Percentiles rank a stretch among this genome's conserved stretches.
These are phyloP conservation scores for Actinomucor elegans DNA, from an alignment of 371 early-diverging fungal genomes.

Conservation along the genomic window DNA sequence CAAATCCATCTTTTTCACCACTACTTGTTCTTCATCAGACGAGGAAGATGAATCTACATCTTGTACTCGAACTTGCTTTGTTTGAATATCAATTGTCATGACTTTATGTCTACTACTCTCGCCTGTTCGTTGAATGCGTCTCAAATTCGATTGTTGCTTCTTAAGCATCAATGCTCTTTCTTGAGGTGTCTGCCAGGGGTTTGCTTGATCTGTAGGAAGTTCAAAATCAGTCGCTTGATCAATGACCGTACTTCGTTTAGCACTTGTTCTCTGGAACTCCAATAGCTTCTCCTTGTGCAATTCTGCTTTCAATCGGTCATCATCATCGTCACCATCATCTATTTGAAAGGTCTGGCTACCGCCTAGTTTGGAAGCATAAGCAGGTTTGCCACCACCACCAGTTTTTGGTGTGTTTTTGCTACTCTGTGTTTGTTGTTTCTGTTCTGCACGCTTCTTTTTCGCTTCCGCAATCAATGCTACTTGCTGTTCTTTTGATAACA, in stretches of 20 bases:
- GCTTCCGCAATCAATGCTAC: conserved; percentile 54
- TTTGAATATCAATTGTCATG: conserved; percentile 68
- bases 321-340: conserved; percentile 48
- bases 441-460: conserved; percentile 35
- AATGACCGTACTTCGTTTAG: conserved; percentile 74
- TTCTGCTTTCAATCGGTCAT: conserved; percentile 60
- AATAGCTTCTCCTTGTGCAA: conserved; percentile 74
- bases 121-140: conserved; percentile 45
- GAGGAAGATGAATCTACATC: conserved; percentile 19
- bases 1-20: conserved; percentile 8
- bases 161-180: conserved; percentile 61
- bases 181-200: conserved; percentile 78
- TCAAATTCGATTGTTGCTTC: conserved; percentile 55
- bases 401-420: conserved; percentile 9
- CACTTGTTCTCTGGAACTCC: conserved; percentile 80
- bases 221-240: conserved; percentile 83
- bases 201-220: conserved; percentile 57
- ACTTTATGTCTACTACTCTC: conserved; percentile 53
- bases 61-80: conserved; percentile 54
- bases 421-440: conserved; percentile 28
- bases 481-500: conserved; percentile 73
- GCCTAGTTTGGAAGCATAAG: conserved; percentile 43
- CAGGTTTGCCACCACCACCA: conserved; percentile 20
- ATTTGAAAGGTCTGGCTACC: too few relatives aligned
- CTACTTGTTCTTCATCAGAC: conserved; percentile 21